A percentile compares a stretch with the other conserved stretches of the same genome.
Conservation (phyloP, 2,329 filamentous ascomycete species). For the Magnaporthiopsis incrustans region DNA sequence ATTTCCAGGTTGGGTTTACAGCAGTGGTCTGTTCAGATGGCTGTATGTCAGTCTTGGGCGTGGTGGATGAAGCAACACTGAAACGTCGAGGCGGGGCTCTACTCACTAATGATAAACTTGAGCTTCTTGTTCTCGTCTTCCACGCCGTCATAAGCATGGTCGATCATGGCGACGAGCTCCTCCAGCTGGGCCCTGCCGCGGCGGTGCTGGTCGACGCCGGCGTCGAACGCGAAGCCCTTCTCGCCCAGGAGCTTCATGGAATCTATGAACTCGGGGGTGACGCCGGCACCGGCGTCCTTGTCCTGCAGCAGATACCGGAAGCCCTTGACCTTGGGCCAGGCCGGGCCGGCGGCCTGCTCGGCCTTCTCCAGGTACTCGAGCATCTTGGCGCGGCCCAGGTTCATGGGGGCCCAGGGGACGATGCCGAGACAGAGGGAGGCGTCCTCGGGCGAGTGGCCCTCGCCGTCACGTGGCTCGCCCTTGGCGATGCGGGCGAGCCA, state of each 20-base stretch:
- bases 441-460: constrained; percentile 48
- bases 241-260: constrained; percentile 57
- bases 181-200: constrained; percentile 67
- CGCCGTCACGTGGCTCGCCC: constrained; percentile 45
- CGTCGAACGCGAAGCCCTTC: constrained; percentile 64
- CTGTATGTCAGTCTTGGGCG: background rate
- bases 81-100: background rate
- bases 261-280: constrained; percentile 56
- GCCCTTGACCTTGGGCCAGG: constrained; percentile 64
- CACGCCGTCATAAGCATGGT: constrained; percentile 54
- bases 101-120: constrained; percentile 62
- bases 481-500: constrained; percentile 60
- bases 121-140: constrained; percentile 52
- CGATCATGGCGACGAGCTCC: constrained; percentile 63
- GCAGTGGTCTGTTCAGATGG: constrained; percentile 60
- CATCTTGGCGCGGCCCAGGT: constrained; percentile 52
- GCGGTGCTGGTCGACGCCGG: constrained; percentile 75
- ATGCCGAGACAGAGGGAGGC: constrained; percentile 56
- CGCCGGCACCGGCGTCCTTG: constrained; percentile 58
- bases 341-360: constrained; percentile 51
- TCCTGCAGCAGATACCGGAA: constrained; percentile 80
- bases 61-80: background rate
- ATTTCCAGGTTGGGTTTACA: constrained; percentile 76
- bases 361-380: constrained; percentile 57
- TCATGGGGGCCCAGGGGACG: constrained; percentile 80